A percentile compares a stretch with the other conserved stretches of the same genome.
These are phyloP conservation scores for Verticillium albo-atrum DNA, from an alignment of 2,329 filamentous ascomycete species.

Conservation along the genomic window DNA sequence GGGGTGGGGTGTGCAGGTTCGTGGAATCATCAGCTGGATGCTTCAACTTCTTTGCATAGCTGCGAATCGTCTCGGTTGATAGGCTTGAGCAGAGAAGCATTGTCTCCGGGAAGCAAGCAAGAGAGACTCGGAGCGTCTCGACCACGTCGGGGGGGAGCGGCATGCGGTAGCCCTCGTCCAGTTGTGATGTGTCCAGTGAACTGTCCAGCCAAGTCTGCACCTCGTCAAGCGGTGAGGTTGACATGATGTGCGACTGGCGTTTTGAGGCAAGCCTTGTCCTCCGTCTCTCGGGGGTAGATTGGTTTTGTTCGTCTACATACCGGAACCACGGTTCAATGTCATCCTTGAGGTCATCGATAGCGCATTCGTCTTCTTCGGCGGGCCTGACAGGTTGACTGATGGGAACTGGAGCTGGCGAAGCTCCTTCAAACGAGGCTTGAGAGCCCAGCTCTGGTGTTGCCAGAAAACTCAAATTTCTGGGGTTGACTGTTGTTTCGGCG, in stretches of 20 bases:
- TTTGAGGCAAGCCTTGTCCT: neutral
- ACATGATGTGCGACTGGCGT: neutral
- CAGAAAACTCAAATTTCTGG: slow-evolving; percentile 1
- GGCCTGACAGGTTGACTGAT: neutral
- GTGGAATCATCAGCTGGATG: slow-evolving; percentile 22
- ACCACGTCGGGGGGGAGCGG: slow-evolving; percentile 49
- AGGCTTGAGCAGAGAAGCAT: slow-evolving; percentile 52
- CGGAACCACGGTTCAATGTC: slow-evolving; percentile 14
- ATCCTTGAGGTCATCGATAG: slow-evolving; percentile 12
- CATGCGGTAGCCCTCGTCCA: slow-evolving; percentile 19
- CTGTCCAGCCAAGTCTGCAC: slow-evolving; percentile 13
- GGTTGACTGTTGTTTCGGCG: neutral
- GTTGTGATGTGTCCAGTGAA: slow-evolving; percentile 7
- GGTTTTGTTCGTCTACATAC: slow-evolving; percentile 9
- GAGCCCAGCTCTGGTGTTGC: neutral
- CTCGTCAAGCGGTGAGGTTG: slow-evolving; percentile 5
- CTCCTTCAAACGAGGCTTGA: neutral
- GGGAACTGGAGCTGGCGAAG: neutral
- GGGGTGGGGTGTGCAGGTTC: slow-evolving; percentile 5
- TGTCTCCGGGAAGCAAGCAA: slow-evolving; percentile 54
- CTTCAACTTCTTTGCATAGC: slow-evolving; percentile 48
- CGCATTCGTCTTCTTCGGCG: neutral
- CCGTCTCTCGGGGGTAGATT: neutral
- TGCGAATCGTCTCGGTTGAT: slow-evolving; percentile 53
- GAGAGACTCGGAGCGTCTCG: slow-evolving; percentile 48